Evolutionary conservation across 192 early-diverging fungal species (phyloP).

Genomic region (Jimgerdemannia flammicorona): DNA sequence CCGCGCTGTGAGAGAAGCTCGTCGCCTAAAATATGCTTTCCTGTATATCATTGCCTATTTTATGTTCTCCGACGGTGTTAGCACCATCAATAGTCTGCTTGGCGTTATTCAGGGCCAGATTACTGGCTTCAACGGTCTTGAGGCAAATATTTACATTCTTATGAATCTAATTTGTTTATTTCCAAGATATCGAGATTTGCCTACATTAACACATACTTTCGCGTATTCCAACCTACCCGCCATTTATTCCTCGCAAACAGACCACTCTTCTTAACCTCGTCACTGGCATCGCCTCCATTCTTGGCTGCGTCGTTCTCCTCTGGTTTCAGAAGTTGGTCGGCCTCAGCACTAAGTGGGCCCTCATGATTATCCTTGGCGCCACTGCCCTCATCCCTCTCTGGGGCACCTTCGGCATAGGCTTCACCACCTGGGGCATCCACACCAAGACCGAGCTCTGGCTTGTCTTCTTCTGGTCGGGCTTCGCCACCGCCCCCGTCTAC

Average conservation of each 20-base stretch:
- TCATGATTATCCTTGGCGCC: conserved; percentile 45
- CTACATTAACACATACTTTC: too few species aligned
- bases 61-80: conserved; percentile 63
- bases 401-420: conserved; percentile 57
- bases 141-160: background rate
- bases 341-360: conserved; percentile 43
- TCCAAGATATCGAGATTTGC: too few species aligned
- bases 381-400: conserved; percentile 51
- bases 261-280: conserved; percentile 55
- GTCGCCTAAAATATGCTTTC: conserved; percentile 50
- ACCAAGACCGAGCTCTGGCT: conserved; percentile 50
- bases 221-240: too few species aligned
- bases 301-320: conserved; percentile 53
- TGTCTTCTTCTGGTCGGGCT: conserved; percentile 52
- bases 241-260: conserved; percentile 17
- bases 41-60: conserved; percentile 69
- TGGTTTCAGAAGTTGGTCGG: conserved; percentile 47
- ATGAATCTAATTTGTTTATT: too few species aligned
- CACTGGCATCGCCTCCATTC: conserved; percentile 43
- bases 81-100: conserved; percentile 49
- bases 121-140: conserved; percentile 30
- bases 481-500: conserved; percentile 57
- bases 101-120: conserved; percentile 60
- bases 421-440: conserved; percentile 12
- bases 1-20: conserved; percentile 29